Base-by-base conservation (phyloP, 1,284 basidiomycete genomes). In the Athelia sp. region DNA sequence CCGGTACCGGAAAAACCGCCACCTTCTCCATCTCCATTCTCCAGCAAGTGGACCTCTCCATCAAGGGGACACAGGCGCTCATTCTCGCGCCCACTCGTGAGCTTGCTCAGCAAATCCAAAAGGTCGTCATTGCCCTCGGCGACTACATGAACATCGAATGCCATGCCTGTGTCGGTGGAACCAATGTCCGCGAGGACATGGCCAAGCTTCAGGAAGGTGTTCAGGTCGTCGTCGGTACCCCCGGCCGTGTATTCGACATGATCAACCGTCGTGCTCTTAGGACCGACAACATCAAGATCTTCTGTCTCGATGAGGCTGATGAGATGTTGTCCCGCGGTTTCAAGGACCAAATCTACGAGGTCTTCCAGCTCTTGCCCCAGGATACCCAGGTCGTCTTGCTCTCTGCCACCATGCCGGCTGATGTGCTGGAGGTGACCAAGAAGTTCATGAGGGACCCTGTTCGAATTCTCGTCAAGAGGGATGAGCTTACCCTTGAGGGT, bases 401-500 rank as follows among this genome's bases (percentile, higher is more conserved):
- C 54, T 96, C 92, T 57, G 95, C 96, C 19, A 99, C 96, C 4
- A 76, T 99, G 44, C 96, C 96, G 1, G 93, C 97, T 64, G 97
- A 99, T 65, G 96, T 99, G 21, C 73, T 99, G 63, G 97, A 99
- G 75, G 98, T 99, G 92, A 99, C 97, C 19, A 98, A 93, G 47
- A 99, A 99, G 74, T 99, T 99, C 78, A 99, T 99, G 97, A 98
- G 93, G 45, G 96, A 99, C 67, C 94, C 93, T 19, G 92, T 99
- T 60, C 89, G 96, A 49, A 98, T 99, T 63, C 87, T 99, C 55
- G 97, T 99, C 69, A 98, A 99, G 78, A 94, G 96, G 85, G 97
- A 99, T 67, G 97, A 99, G 71, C 81, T 99, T 76, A 99, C 97
- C 45, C 79, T 99, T 49, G 97, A 99, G 68, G 96, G 97, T 21